Conservation (phyloP, 441 rosid species). For the Adansonia madagascariensis region DNA sequence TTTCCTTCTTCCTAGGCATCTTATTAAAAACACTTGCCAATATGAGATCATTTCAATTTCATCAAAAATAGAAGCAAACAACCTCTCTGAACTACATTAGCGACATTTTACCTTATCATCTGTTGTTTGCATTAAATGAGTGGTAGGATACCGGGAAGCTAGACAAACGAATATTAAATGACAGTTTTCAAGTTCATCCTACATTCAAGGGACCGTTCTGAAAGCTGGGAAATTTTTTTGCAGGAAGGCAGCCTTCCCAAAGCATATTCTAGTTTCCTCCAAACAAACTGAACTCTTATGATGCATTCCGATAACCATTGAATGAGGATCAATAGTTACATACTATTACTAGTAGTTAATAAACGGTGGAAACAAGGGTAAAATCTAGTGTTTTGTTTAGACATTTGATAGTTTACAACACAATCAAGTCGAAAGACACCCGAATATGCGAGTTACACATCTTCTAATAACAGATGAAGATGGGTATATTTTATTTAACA, state of each 20-base stretch:
- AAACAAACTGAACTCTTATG: not conserved
- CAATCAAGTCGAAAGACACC: too few relatives aligned
- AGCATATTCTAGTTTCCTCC: not conserved
- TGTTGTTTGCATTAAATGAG: not conserved
- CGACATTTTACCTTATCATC: not conserved
- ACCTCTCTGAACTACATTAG: not conserved
- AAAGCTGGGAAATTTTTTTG: not conserved
- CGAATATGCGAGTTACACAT: too few relatives aligned
- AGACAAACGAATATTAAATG: too few relatives aligned
- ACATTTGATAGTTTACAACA: too few relatives aligned
- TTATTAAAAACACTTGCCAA: not conserved
- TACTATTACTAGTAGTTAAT: too few relatives aligned
- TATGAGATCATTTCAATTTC: not conserved
- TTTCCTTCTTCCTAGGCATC: not conserved
- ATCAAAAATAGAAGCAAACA: slow-evolving; percentile 8
- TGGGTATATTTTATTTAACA: too few relatives aligned
- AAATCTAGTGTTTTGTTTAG: too few relatives aligned
- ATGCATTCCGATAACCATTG: not conserved
- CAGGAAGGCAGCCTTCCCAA: not conserved
- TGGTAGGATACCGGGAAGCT: slow-evolving; percentile 8
- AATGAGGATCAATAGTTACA: not conserved
- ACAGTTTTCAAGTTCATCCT: not conserved
- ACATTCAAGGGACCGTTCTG: not conserved
- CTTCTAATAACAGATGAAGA: too few relatives aligned
- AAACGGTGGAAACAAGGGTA: too few relatives aligned